Base-by-base conservation (phyloP, 495 filamentous ascomycete genomes). In the Penicillium ucsense region DNA sequence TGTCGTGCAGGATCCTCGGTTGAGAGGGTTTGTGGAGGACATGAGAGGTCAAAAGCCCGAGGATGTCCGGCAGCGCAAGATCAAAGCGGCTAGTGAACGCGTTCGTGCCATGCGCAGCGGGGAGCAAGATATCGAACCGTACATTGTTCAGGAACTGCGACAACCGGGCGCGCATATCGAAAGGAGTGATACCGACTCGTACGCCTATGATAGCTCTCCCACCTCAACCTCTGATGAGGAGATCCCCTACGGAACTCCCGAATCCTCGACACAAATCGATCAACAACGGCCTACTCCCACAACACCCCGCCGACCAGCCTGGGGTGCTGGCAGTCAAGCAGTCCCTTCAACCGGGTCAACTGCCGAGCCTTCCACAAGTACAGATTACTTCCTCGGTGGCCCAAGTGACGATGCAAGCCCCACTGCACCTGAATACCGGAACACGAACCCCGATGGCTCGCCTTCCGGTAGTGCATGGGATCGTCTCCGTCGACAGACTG, bases 401-500 rank as follows among this genome's bases (percentile, higher is more conserved):
- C 52, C 51, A 10, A 54, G 59, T n/a, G 66, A 71, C 20, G 66
- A 70, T 35, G 67, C 68, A 2, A 72, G 68, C 42, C 68, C 70
- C 27, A 64, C 62, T 0, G 68, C 65, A 6, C 51, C 58, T 3
- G 70, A 70, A 35, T 65, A 70, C 47, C 51, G 63, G 7, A 38
- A 45, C 30, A 52, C 45, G 30, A 56, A 51, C 28, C 44, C 45
- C n/a, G 38, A 56, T 31, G 52, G 48, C 5, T 42, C 46, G 11
- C 6, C 52, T 12, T 4, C 37, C 30, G 62, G 64, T 12, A 64
- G 64, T 55, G 62, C 60, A n/a, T 73, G 70, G 70, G 70, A 68
- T 2, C 65, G 64, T n/a, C 56, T 73, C 20, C 48, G 70, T 45
- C 62, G 52, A 31, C 60, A 70, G 36, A 66, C 54, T 43, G 29